phyloP scores from a whole-genome alignment of 495 filamentous ascomycete species.

The Friedmanniomyces simplex region DNA sequence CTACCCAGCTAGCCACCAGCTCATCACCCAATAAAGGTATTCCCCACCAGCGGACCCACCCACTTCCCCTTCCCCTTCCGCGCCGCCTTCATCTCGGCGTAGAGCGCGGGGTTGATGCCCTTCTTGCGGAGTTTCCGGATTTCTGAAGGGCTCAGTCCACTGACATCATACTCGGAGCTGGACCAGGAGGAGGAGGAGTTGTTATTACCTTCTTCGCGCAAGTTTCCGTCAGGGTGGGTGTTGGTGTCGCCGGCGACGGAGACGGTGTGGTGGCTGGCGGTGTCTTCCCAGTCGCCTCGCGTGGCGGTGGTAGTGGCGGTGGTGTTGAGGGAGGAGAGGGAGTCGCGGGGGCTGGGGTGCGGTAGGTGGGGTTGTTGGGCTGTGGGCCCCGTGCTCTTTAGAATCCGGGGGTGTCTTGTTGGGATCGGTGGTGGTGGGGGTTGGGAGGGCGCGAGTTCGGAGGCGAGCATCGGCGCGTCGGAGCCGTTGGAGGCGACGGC shows the following conservation, averaged over 20 bases:
- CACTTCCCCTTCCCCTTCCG: conserved; percentile 26
- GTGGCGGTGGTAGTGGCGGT: not conserved
- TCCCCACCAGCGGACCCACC: conserved; percentile 25
- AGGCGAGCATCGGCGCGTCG: not conserved
- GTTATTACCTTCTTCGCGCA: not conserved
- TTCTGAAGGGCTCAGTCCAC: conserved; percentile 20
- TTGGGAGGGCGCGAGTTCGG: conserved; percentile 6
- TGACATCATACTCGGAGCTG: conserved; percentile 24
- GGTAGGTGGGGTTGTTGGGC: too few species aligned
- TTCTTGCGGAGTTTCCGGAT: conserved; percentile 27
- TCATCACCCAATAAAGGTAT: conserved; percentile 22
- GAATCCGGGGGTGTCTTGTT: conserved; percentile 4
- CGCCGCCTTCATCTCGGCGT: conserved; percentile 31
- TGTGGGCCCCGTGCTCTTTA: conserved; percentile 8
- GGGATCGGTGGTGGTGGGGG: conserved; percentile 6
- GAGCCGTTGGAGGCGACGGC: not conserved
- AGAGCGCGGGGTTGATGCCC: conserved; percentile 29
- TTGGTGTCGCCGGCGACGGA: not conserved
- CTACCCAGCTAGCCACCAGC: not conserved
- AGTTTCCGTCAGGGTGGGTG: not conserved
- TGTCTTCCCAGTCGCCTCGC: conserved; percentile 7
- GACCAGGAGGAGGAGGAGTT: conserved; percentile 14
- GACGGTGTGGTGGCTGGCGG: conserved; percentile 17
- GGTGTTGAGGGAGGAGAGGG: conserved; percentile 2
- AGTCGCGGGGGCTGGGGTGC: not conserved